Base-by-base conservation (phyloP, 73 alveolate species). In the Loxodes magnus region DNA sequence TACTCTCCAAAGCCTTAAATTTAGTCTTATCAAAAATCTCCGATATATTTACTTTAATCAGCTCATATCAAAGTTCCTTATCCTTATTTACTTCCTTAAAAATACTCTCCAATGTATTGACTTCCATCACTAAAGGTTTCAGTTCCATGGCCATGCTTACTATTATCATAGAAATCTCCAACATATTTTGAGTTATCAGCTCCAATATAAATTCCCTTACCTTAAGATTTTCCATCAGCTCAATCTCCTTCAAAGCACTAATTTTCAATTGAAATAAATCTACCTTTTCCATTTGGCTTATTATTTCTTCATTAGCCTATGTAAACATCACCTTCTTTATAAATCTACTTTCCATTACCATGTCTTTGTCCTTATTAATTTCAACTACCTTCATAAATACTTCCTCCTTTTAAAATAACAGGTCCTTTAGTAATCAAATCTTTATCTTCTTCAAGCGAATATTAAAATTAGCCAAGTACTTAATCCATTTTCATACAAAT, bases 1-100 rank as follows among this genome's bases (percentile, higher is more conserved):
- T 63, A 56, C 22, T 43, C 38, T 2, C 89, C 89, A 6, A 59
- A 35, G 20, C 89, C 83, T 24, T 22, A 38, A 12, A 38, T 38
- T 7, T 38, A 7, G n/a, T 28, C 52, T 51, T 72, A 61, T 72
- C 56, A 42, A 29, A 59, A 39, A 35, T 24, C 42, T 31, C 46
- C 43, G n/a, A 14, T 38, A 14, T 7, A 38, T 12, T 38, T 38
- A 14, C 19, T 38, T 12, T 28, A 22, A 14, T 38, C 19, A 12
- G 37, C 23, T 28, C 52, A 38, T 6, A 38, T 14, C 31, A 38
- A 38, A 22, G n/a, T 38, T 5, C 52, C 52, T 12, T 7, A 14
- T 38, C 52, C 52, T 6, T 38, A 16, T 46, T 46, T 46, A 10
- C n/a, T 25, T 1, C 59, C 59, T 46, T 20, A n/a, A n/a, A 12